Conservation (phyloP, 768 basidiomycete species). For the Leccinum subtestaceum region DNA sequence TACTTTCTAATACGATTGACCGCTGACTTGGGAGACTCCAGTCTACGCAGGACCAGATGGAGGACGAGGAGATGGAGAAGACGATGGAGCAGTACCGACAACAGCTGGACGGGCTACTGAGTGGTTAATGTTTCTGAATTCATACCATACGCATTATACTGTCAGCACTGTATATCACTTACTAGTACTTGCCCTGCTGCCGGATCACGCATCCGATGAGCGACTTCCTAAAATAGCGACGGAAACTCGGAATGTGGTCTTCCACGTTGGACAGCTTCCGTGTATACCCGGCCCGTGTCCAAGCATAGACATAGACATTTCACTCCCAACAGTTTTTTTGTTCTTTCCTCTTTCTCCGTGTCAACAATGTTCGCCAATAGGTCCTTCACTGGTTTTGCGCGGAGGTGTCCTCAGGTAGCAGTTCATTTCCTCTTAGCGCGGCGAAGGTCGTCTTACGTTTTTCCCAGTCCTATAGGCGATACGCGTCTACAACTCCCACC, state of each 20-base stretch:
- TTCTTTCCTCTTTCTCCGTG: conserved; percentile 18
- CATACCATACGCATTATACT: conserved; percentile 16
- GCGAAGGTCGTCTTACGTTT: conserved; percentile 13
- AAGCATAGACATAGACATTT: conserved; percentile 7
- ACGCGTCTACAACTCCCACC: conserved; percentile 73
- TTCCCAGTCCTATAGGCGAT: conserved; percentile 52
- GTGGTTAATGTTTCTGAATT: conserved; percentile 29
- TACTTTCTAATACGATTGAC: conserved; percentile 1
- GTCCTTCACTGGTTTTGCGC: conserved; percentile 54
- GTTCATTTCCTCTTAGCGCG: not conserved
- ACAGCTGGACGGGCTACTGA: conserved; percentile 84
- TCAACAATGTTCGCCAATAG: conserved; percentile 58
- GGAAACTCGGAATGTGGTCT: not conserved
- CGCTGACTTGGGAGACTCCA: conserved; percentile 27
- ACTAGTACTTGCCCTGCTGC: too few species aligned
- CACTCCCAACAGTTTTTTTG: conserved; percentile 14
- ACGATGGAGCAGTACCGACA: conserved; percentile 90
- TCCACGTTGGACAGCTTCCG: conserved; percentile 23
- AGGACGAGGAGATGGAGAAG: conserved; percentile 82
- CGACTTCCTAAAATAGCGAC: conserved; percentile 9
- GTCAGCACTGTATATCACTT: too few species aligned
- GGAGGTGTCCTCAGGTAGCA: conserved; percentile 49
- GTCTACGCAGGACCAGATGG: conserved; percentile 57
- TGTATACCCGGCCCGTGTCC: conserved; percentile 19
- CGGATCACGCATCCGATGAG: not conserved